Base-by-base conservation (phyloP, 768 basidiomycete species). In the Dioszegia crocea region DNA sequence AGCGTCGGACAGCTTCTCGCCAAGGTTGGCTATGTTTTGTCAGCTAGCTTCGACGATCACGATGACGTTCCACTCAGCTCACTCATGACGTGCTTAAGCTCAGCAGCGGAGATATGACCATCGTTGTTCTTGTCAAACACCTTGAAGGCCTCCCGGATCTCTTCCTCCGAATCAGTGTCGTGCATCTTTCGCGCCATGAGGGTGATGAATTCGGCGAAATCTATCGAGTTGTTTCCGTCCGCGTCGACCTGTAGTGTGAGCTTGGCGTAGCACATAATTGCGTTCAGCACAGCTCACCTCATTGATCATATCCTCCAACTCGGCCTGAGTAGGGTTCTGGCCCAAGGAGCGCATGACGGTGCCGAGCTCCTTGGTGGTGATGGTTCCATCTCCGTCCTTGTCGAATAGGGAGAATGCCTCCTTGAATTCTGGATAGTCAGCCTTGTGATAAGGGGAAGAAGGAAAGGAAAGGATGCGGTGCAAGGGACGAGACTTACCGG, bases 401-500 rank as follows among this genome's bases (percentile, higher is more conserved):
- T 96, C 91, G 78, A 98, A 97, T 21, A 98, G 84, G 59, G 92
- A 91, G 81, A 98, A 97, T 49, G 93, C 93, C 82, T 97, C 94
- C 83, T 94, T 97, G 85, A 93, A 97, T 79, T 94, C 91, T 89
- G 76, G 38, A 12, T 33, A 12, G 23, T 49, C 17, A 60, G 21
- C 12, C 30, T 23, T 3, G 54, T 16, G 19, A 41, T 56, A 8
- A n/a, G n/a, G n/a, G n/a, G n/a, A n/a, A n/a, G n/a, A n/a, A n/a
- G n/a, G 36, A 8, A 19, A 1, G 43, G 17, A n/a, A 43, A 14
- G 33, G n/a, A 38, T 30, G 48, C 10, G n/a, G n/a, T n/a, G n/a
- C n/a, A n/a, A n/a, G n/a, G n/a, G n/a, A 11, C 24, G 17, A 36
- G 36, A 16, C 85, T 45, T 73, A 90, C 91, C 91, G 71, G 89